These are phyloP conservation scores for Geotrichum histeridarum DNA, from an alignment of 1,139 yeast genomes.

Conservation along the genomic window DNA sequence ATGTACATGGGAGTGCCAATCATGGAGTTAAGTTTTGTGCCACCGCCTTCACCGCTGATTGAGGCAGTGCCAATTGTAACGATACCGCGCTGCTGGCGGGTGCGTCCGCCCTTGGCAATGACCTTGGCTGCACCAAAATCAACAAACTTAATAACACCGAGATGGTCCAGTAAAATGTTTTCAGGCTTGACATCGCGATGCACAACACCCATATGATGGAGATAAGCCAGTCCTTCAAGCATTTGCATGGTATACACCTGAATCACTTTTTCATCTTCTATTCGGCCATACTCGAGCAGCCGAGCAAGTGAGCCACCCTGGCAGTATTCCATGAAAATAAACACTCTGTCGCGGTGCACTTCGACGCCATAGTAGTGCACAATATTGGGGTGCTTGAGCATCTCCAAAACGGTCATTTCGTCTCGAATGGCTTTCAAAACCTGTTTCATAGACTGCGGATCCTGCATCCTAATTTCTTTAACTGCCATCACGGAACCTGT, in stretches of 20 bases:
- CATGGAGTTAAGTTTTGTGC: constrained; percentile 47
- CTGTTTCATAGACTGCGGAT: constrained; percentile 76
- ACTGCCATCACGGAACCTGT: constrained; percentile 97
- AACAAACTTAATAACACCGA: constrained; percentile 89
- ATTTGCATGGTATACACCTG: constrained; percentile 88
- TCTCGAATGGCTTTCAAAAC: constrained; percentile 87
- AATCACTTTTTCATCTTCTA: constrained; percentile 90
- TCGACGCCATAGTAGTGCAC: constrained; percentile 97
- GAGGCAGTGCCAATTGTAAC: constrained; percentile 13
- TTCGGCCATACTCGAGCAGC: constrained; percentile 82
- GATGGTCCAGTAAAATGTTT: constrained; percentile 81
- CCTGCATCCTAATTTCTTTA: constrained; percentile 88
- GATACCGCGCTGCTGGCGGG: constrained; percentile 28
- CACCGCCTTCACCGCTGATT: constrained; percentile 13
- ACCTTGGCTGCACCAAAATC: constrained; percentile 98
- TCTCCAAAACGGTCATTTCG: constrained; percentile 94
- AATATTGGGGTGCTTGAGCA: constrained; percentile 91
- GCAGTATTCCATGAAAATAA: constrained; percentile 95
- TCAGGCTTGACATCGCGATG: constrained; percentile 97
- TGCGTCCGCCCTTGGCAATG: constrained; percentile 64
- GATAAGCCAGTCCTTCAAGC: constrained; percentile 90
- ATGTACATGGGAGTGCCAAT: constrained; percentile 99
- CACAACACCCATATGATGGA: constrained; percentile 90
- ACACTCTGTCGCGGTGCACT: constrained; percentile 92
- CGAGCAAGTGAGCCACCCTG: constrained; percentile 92